Evolutionary conservation across 192 early-diverging fungal genomes (phyloP), one percentile per base, ranked within the genome.

Genomic region (Entomortierella parvispora): DNA sequence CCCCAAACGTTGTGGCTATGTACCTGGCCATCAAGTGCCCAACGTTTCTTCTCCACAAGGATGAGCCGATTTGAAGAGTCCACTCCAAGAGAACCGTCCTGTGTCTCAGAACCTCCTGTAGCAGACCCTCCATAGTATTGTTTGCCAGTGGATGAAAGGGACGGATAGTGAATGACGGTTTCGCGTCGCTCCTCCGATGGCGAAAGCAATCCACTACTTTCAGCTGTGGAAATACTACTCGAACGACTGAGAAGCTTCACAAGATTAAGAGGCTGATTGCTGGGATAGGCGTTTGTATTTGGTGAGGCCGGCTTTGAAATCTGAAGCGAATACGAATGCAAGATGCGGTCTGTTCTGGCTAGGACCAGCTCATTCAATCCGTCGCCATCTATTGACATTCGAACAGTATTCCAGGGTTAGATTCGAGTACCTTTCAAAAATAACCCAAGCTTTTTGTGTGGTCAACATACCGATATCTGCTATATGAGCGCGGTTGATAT

Each of bases 21-120:
- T 81, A 83, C 85, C 71, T 88, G 86, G 7, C 80, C 84, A 60
- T 86, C 84, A 55, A 88, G 71, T 8, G 81, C 75, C 86, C 84
- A 88, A 43, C 82, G 69, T 15, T 81, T 80, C 51, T 86, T 88
- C 37, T 87, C 81, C 6, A 65, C 45, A 26, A 85, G 62, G 17
- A 23, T 29, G 23, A 55, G 52, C 28, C 37, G 65, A 40, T 2
- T 51, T 2, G 55, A 50, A 40, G 64, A 4, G 23, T 71, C 64
- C 20, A 18, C 32, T 22, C 20, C 40, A 12, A 52, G 40, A 14
- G 9, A 15, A 22, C 3, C 25, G 3, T 69, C 62, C 15, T 62
- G 62, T n/a, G n/a, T 23, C 4, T 62, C 55, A 45, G 43, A 45
- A 17, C 22, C 44, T 17, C 22, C 14, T 15, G 34, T 20, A 25